Evolutionary conservation across 176 grass and related monocot genomes (phyloP).

Genomic region (Hordeum marinum): DNA sequence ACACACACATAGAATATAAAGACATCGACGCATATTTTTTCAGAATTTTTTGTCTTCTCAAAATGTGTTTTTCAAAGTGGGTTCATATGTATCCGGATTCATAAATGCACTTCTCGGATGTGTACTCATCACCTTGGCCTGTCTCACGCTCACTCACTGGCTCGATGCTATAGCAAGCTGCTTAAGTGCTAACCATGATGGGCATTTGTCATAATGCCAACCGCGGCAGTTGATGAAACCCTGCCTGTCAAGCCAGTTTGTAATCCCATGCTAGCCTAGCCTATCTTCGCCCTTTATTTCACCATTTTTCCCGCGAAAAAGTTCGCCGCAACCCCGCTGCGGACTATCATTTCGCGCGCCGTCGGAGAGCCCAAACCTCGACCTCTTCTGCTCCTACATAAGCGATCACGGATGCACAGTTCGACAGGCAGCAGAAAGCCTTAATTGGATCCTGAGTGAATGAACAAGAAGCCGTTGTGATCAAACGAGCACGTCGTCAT

Average conservation of each 20-base stretch:
- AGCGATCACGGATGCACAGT: not conserved
- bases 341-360: slow-evolving; percentile 2
- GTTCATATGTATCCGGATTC: too few species aligned
- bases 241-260: not conserved
- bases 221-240: slow-evolving; percentile 12
- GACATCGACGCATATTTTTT: too few species aligned
- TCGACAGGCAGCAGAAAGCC: slow-evolving; percentile 4
- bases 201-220: slow-evolving; percentile 11
- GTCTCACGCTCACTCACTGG: not conserved
- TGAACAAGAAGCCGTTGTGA: not conserved
- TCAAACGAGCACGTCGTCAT: not conserved
- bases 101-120: too few species aligned
- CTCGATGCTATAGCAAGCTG: not conserved
- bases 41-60: too few species aligned
- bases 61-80: too few species aligned
- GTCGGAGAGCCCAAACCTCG: not conserved
- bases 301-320: not conserved
- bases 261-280: not conserved
- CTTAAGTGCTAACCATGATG: slow-evolving; percentile 32
- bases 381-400: slow-evolving; percentile 11
- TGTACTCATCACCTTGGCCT: slow-evolving; percentile 21
- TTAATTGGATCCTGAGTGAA: not conserved
- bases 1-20: too few species aligned
- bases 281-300: not conserved
- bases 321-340: not conserved